phyloP scores from a whole-genome alignment of 371 early-diverging fungal species.

The Smittium culicis region DNA sequence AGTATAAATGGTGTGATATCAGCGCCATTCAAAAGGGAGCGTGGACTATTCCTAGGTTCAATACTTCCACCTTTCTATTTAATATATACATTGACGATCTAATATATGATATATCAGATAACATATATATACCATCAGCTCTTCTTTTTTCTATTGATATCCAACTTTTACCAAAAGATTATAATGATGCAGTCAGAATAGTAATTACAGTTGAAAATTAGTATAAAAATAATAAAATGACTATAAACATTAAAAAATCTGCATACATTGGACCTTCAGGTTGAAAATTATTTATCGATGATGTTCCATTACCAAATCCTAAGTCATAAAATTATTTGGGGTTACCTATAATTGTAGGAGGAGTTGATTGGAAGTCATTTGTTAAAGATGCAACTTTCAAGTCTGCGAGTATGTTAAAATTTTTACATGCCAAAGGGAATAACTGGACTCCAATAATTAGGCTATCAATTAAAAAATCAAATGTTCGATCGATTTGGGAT shows the following conservation, averaged over 20 bases:
- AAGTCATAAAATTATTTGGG: conserved; percentile 6
- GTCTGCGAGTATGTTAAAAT: not conserved
- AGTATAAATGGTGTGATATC: not conserved
- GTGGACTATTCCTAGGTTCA: conserved; percentile 6
- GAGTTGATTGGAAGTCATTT: not conserved
- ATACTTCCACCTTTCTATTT: conserved; percentile 5
- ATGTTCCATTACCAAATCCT: not conserved
- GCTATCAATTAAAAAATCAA: not conserved
- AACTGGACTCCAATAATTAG: conserved; percentile 3
- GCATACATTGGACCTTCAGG: conserved; percentile 4
- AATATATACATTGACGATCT: conserved; percentile 9
- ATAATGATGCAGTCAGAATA: not conserved
- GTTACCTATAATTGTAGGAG: not conserved
- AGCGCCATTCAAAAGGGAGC: not conserved
- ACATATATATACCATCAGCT: not conserved
- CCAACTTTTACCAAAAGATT: not conserved
- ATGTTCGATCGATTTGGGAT: conserved; percentile 7
- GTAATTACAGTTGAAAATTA: not conserved
- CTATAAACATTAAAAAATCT: not conserved
- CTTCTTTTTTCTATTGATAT: conserved; percentile 4
- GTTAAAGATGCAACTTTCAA: not conserved
- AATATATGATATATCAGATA: not conserved
- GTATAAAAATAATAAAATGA: not conserved
- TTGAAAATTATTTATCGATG: not conserved
- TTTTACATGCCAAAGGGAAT: not conserved